These are phyloP conservation scores for Vitis riparia DNA, from an alignment of 164 flowering plant species.

Conservation along the genomic window DNA sequence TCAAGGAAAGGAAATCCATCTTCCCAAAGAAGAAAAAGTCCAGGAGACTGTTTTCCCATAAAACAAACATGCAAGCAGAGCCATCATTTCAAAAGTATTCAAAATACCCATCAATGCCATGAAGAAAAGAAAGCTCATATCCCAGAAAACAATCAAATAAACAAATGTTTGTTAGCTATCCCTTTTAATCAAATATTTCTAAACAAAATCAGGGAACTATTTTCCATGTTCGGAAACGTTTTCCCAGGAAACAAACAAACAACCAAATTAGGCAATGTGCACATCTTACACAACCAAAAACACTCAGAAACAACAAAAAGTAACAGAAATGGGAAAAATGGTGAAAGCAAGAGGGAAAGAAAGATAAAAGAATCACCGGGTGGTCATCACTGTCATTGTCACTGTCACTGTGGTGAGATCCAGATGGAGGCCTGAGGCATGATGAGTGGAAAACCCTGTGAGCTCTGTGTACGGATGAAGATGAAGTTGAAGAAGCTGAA, in stretches of 20 bases:
- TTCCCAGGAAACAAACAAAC: neutral
- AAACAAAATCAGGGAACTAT: neutral
- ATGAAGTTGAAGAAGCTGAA: slow-evolving; percentile 7
- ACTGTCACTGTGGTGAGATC: slow-evolving; percentile 27
- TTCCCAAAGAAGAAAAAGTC: too few relatives aligned
- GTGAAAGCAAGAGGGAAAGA: neutral
- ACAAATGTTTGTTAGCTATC: too few relatives aligned
- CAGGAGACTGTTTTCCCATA: too few relatives aligned
- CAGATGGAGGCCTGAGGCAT: slow-evolving; percentile 50
- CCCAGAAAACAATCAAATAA: too few relatives aligned
- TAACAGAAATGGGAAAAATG: neutral
- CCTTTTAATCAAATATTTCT: too few relatives aligned
- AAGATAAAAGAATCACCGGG: slow-evolving; percentile 2
- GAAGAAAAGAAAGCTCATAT: too few relatives aligned
- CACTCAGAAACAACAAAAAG: neutral
- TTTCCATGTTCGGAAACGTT: neutral
- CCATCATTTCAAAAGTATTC: too few relatives aligned
- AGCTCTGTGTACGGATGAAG: slow-evolving; percentile 2
- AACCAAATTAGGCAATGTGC: neutral
- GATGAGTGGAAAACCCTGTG: slow-evolving; percentile 45
- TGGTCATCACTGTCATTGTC: slow-evolving; percentile 33
- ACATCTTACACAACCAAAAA: neutral
- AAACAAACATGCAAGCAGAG: too few relatives aligned
- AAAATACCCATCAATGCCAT: too few relatives aligned
- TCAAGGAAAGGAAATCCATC: too few relatives aligned